Evolutionary conservation across 495 filamentous ascomycete genomes (phyloP), one percentile per base, ranked within the genome.

Genomic region (Talaromyces ruber): DNA sequence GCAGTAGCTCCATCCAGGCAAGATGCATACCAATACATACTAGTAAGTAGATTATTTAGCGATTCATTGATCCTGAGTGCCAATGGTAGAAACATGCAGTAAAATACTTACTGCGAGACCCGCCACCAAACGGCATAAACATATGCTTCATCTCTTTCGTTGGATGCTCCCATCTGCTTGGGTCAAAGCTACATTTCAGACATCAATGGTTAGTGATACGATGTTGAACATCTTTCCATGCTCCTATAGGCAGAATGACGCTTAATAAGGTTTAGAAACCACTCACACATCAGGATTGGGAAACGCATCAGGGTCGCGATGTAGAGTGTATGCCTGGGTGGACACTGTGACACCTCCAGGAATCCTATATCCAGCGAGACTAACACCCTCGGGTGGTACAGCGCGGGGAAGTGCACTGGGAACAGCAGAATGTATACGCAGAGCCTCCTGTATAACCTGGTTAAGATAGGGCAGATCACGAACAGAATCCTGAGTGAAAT

Each of bases 111-210:
- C 74, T 69, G 34, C 78, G 71, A 24, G 69, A 72, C 7, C 82
- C 83, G 18, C 72, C 81, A 1, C 84, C 81, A 65, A 82, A 86
- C 0, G 81, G 72, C 59, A 83, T 65, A 14, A 79, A 82, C 6
- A 74, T 71, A 37, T 83, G 74, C 60, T 81, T 84, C 79, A 84
- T 83, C 12, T 66, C 75, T 50, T 74, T 76, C 0, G 79, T 80
- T 0, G 76, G 72, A 0, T 66, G 64, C 5, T 67, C 71, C 78
- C 78, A 81, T 24, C 78, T 67, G 29, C 66, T 63, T 0, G 77
- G 80, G n/a, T 75, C 60, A 62, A 82, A 81, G 2, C 70, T 76
- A 57, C 7, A 43, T 21, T 26, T 12, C 28, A 58, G 5, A 16
- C 34, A 39, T 0, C 34, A 39, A 39, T 12, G 16, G 34, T 39